These are phyloP conservation scores for Alternaria alternata DNA, from an alignment of 2,329 filamentous ascomycete genomes.

Conservation along the genomic window DNA sequence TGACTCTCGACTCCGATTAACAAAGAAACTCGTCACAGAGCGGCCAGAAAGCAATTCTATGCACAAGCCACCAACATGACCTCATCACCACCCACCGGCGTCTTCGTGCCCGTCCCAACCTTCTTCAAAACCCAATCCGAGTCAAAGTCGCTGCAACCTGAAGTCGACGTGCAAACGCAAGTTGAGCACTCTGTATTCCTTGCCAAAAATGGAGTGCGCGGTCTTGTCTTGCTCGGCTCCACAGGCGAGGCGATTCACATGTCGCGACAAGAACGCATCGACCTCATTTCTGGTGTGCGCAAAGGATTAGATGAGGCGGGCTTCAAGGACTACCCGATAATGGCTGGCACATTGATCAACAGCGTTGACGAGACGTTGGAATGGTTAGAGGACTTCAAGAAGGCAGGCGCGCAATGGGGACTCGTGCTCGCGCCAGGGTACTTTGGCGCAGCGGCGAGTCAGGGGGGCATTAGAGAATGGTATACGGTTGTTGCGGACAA, in stretches of 20 bases:
- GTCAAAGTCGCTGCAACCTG: conserved; percentile 57
- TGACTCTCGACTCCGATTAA: not conserved
- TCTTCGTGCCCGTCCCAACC: conserved; percentile 62
- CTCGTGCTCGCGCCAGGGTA: conserved; percentile 71
- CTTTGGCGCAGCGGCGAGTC: conserved; percentile 66
- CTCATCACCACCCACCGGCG: conserved; percentile 46
- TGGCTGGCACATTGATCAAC: conserved; percentile 69
- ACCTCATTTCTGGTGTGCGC: conserved; percentile 64
- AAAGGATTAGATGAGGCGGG: conserved; percentile 64
- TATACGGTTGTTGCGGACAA: conserved; percentile 68
- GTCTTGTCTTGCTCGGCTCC: conserved; percentile 69
- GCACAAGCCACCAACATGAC: conserved; percentile 32
- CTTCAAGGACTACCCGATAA: conserved; percentile 66
- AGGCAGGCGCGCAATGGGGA: conserved; percentile 68
- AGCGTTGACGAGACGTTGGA: conserved; percentile 69
- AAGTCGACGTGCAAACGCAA: conserved; percentile 67
- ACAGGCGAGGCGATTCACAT: conserved; percentile 72
- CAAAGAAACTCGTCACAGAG: not conserved
- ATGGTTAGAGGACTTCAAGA: conserved; percentile 63
- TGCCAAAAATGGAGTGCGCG: conserved; percentile 66
- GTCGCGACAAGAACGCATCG: conserved; percentile 63
- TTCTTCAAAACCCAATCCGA: conserved; percentile 65
- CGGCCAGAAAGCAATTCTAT: not conserved
- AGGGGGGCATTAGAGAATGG: conserved; percentile 68
- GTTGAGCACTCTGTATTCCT: conserved; percentile 67